These are phyloP conservation scores for Aspergillus brunneoviolaceus DNA, from an alignment of 2,329 filamentous ascomycete species.

Conservation along the genomic window DNA sequence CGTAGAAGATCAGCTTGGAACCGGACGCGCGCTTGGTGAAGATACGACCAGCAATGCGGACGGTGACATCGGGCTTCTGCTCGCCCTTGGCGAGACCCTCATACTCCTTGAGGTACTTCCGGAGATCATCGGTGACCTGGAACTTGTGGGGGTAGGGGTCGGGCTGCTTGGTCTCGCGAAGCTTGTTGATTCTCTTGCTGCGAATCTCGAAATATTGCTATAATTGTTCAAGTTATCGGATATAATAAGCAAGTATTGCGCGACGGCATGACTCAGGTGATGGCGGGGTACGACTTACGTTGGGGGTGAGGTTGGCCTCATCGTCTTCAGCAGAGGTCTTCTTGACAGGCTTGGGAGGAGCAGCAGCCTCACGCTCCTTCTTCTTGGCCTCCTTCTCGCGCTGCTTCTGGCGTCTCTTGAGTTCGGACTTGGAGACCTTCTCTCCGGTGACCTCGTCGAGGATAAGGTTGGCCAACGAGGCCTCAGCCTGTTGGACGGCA, in stretches of 20 bases:
- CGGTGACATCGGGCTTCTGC: constrained; percentile 68
- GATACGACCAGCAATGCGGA: constrained; percentile 80
- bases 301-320: constrained; percentile 71
- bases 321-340: constrained; percentile 62
- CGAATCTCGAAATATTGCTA: constrained; percentile 97
- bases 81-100: constrained; percentile 82
- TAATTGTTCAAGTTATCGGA: constrained; percentile 6
- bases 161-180: constrained; percentile 69
- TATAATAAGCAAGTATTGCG: constrained; percentile 13
- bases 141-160: constrained; percentile 96
- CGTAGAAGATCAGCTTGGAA: constrained; percentile 88
- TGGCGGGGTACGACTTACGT: constrained; percentile 52
- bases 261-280: not conserved
- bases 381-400: constrained; percentile 85
- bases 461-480: constrained; percentile 67
- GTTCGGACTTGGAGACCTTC: constrained; percentile 75
- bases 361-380: constrained; percentile 75
- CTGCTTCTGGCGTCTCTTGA: constrained; percentile 95
- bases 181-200: constrained; percentile 74
- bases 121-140: constrained; percentile 77
- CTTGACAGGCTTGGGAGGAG: constrained; percentile 61
- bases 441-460: constrained; percentile 94
- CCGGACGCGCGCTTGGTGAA: constrained; percentile 83
- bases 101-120: constrained; percentile 76
- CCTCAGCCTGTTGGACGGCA: constrained; percentile 47